A percentile compares a stretch with the other conserved stretches of the same genome.
phyloP scores from a whole-genome alignment of 2,329 filamentous ascomycete species.

The Penicillium sp. region DNA sequence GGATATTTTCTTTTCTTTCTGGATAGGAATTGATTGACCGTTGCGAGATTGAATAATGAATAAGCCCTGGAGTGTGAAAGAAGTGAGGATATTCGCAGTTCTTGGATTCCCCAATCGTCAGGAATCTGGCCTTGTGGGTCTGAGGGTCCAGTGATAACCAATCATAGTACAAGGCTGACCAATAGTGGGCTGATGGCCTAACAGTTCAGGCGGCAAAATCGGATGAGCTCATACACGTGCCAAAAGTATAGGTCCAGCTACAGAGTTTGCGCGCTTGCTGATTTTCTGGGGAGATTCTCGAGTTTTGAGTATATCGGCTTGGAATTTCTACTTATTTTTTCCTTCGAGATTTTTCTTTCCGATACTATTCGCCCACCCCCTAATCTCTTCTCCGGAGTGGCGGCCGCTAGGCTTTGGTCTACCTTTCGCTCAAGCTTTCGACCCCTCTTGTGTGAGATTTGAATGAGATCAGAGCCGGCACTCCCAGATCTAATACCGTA shows the following conservation, averaged over 20 bases:
- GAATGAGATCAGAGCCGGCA: neutral
- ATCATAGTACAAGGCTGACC: neutral
- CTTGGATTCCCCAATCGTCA: neutral
- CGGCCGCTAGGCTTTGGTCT: neutral
- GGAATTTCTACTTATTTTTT: neutral
- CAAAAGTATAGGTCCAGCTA: slow-evolving; percentile 10
- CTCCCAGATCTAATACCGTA: neutral
- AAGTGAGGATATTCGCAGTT: neutral
- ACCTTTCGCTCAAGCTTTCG: neutral
- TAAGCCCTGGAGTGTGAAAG: neutral
- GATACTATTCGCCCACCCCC: neutral
- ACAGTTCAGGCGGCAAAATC: slow-evolving; percentile 2
- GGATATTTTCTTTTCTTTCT: neutral
- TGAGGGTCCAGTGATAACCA: neutral
- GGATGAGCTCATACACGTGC: slow-evolving; percentile 27
- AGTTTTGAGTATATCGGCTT: neutral
- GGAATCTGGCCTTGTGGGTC: slow-evolving; percentile 14
- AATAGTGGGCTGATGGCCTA: slow-evolving; percentile 4
- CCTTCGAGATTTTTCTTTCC: neutral
- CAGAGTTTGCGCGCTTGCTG: slow-evolving; percentile 1
- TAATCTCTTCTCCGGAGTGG: neutral
- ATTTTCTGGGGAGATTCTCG: neutral
- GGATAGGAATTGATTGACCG: neutral
- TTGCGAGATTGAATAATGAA: slow-evolving; percentile 3
- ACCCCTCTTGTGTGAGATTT: slow-evolving; percentile 2